A percentile compares a stretch with the other conserved stretches of the same genome.
These are phyloP conservation scores for Eucalyptus globulus DNA, from an alignment of 345 rosid species.

Conservation along the genomic window DNA sequence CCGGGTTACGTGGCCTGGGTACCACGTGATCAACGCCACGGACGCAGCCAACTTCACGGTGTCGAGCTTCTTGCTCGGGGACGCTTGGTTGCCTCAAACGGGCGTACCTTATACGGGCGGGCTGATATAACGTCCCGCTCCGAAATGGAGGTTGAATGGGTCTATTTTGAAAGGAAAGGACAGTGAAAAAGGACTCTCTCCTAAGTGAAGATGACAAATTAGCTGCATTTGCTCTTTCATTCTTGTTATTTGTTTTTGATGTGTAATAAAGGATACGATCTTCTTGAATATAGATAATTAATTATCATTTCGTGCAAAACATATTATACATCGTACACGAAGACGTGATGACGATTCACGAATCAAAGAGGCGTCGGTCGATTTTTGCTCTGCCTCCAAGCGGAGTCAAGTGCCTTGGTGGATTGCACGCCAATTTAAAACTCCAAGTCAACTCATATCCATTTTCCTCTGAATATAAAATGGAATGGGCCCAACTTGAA, in stretches of 20 bases:
- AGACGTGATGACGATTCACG: background rate
- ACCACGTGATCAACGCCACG: conserved; percentile 33
- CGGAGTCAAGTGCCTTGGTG: background rate
- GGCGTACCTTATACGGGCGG: conserved; percentile 44
- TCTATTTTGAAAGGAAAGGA: background rate
- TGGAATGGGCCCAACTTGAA: background rate
- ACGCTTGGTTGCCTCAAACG: conserved; percentile 52
- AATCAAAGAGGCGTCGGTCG: background rate
- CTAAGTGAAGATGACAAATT: background rate
- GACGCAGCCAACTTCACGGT: conserved; percentile 69
- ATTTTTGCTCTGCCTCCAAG: background rate
- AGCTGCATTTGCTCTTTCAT: background rate
- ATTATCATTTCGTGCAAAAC: background rate
- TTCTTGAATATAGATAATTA: background rate
- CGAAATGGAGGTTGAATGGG: background rate
- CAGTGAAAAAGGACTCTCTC: background rate
- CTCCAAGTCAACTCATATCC: background rate
- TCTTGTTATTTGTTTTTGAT: background rate
- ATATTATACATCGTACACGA: background rate
- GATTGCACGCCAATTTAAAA: background rate
- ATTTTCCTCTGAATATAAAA: background rate
- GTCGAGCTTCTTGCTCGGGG: conserved; percentile 49
- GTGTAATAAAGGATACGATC: background rate
- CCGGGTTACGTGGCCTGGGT: conserved; percentile 71
- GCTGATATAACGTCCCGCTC: conserved; percentile 1